Evolutionary conservation across 257 asterid species (phyloP).

Genomic region (Nicotiana paniculata): DNA sequence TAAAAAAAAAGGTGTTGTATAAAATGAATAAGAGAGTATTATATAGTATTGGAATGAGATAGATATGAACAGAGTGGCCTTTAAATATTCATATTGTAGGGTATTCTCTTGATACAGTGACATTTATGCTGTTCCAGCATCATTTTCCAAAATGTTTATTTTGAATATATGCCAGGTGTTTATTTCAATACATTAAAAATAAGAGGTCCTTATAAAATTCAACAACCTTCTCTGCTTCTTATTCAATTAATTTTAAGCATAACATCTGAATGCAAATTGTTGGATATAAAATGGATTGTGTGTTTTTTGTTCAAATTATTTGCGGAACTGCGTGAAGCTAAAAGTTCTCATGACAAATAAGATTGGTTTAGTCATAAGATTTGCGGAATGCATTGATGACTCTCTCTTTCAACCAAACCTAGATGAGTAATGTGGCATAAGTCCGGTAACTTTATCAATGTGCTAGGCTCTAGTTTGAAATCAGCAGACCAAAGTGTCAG

Average conservation of each 20-base stretch:
- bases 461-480: slow-evolving; percentile 35
- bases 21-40: background rate
- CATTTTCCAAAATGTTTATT: background rate
- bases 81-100: background rate
- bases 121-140: background rate
- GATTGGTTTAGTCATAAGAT: background rate
- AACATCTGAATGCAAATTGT: background rate
- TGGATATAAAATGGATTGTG: background rate
- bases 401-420: background rate
- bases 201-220: background rate
- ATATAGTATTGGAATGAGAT: background rate
- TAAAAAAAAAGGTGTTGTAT: background rate
- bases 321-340: background rate
- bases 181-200: background rate
- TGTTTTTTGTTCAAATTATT: background rate
- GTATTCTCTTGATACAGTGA: background rate
- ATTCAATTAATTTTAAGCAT: background rate
- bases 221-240: background rate
- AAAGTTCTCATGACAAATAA: background rate
- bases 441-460: background rate
- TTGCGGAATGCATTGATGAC: background rate
- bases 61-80: background rate
- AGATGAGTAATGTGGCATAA: background rate
- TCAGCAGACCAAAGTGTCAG: slow-evolving; percentile 27
- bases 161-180: background rate